phyloP scores from a whole-genome alignment of 139 green algal species.

The Picochlorum sp. region DNA sequence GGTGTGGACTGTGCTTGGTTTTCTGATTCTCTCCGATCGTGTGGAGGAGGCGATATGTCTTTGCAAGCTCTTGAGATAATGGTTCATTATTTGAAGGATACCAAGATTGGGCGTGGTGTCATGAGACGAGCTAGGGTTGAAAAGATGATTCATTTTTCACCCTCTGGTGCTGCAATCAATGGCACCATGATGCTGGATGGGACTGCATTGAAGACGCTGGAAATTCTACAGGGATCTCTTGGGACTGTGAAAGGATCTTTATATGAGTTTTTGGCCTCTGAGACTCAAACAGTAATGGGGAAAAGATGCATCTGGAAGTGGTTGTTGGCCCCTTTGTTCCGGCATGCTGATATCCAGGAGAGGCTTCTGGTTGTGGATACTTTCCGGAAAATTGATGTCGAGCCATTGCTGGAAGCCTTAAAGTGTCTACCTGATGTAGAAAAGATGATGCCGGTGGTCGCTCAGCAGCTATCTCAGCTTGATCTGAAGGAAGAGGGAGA shows the following conservation, averaged over 20 bases:
- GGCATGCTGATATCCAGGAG: slow-evolving; percentile 28
- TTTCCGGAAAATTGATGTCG: slow-evolving; percentile 21
- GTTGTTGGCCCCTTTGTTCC: slow-evolving; percentile 32
- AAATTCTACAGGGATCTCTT: slow-evolving; percentile 36
- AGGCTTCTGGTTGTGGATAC: slow-evolving; percentile 7
- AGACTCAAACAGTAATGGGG: slow-evolving; percentile 33
- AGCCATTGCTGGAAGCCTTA: slow-evolving; percentile 17
- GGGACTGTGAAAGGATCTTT: slow-evolving; percentile 32
- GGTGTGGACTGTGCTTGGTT: background rate
- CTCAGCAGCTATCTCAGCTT: slow-evolving; percentile 12
- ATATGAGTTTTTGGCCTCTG: slow-evolving; percentile 6
- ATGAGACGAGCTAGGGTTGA: no score
- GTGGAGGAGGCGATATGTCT: no score
- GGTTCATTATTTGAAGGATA: no score
- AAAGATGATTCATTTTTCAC: no score
- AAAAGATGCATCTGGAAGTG: slow-evolving; percentile 32
- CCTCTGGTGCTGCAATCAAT: background rate
- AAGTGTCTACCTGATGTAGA: slow-evolving; percentile 12
- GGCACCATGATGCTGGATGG: slow-evolving; percentile 43
- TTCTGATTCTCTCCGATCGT: background rate
- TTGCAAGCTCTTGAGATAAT: no score
- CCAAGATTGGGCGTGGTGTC: no score
- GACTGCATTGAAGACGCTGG: slow-evolving; percentile 32
- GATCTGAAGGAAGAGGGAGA: background rate
- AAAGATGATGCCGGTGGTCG: slow-evolving; percentile 13